Conservation (phyloP, 2,329 filamentous ascomycete species). For the Phaeosphaeria sp. region DNA sequence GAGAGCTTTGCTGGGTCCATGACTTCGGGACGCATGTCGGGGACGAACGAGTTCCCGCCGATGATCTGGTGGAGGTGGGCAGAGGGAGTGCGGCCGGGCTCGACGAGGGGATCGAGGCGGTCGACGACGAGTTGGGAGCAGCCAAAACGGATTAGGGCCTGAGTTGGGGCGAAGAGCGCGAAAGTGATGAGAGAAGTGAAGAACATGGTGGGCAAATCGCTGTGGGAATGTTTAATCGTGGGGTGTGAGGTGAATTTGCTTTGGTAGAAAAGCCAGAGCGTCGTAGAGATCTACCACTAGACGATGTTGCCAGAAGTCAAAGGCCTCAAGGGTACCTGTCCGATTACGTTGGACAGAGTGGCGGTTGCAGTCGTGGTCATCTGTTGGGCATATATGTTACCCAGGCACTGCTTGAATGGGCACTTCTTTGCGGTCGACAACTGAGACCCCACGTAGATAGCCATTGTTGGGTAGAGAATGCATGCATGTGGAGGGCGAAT, state of each 20-base stretch:
- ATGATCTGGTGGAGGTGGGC: slow-evolving; percentile 38
- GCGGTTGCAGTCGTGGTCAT: too few species aligned
- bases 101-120: slow-evolving; percentile 35
- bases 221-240: not conserved
- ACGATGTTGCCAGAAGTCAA: too few species aligned
- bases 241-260: not conserved
- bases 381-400: not conserved
- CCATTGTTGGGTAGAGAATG: not conserved
- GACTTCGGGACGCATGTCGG: slow-evolving; percentile 26
- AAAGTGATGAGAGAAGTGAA: slow-evolving; percentile 18
- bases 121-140: slow-evolving; percentile 37
- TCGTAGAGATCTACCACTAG: not conserved
- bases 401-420: not conserved
- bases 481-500: slow-evolving; percentile 2
- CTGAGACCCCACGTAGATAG: slow-evolving; percentile 1
- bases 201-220: slow-evolving; percentile 17
- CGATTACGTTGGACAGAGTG: too few species aligned
- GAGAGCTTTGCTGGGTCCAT: slow-evolving; percentile 29
- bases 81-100: slow-evolving; percentile 27
- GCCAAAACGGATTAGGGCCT: slow-evolving; percentile 35
- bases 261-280: not conserved
- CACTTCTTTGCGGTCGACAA: not conserved
- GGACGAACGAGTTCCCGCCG: slow-evolving; percentile 33
- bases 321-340: too few species aligned
- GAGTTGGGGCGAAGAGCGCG: slow-evolving; percentile 23